Evolutionary conservation across 306 rosid genomes (phyloP), one percentile per base, ranked within the genome.

Genomic region (Clitoria ternatea): DNA sequence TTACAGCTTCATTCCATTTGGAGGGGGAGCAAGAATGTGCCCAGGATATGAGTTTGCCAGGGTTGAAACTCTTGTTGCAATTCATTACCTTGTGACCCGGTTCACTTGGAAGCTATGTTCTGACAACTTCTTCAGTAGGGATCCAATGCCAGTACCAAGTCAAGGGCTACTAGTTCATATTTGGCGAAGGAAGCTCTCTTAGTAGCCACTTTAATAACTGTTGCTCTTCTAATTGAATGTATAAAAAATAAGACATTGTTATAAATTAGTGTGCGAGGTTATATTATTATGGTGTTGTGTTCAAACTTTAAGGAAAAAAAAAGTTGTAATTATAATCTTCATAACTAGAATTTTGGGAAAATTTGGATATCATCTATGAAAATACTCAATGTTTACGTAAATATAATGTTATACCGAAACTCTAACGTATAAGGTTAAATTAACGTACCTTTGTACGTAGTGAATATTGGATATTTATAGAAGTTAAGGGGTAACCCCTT

Each of bases 61-160:
- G 85, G 74, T 88, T 61, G 89, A 88, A 76, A 86, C 79, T 22
- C 84, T 90, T 0, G 82, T 86, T 7, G 36, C 91, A 56, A 83
- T 92, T 36, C 98, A 90, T 74, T 78, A 86, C 62, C 57, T 92
- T 3, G 87, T 90, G 29, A 88, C 92, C 1, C 74, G 29, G 4
- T 92, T 90, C 86, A 80, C 65, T 10, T 90, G 98, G 96, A 88
- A 86, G 65, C 85, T 77, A 7, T 52, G 61, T 47, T 86, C 96
- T 19, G 89, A 88, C 69, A 79, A 72, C 39, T 72, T 67, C 36
- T 86, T 81, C 63, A 77, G 52, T 0, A 85, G 98, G 79, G 96
- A 80, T 80, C 96, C 91, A 36, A 72, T 43, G 79, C 85, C 81
- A 18, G 67, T 48, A 23, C 96, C 96, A 1, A 72, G 79, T 24